These are phyloP conservation scores for Leccinum truebloodii DNA, from an alignment of 768 basidiomycete species.

Conservation along the genomic window DNA sequence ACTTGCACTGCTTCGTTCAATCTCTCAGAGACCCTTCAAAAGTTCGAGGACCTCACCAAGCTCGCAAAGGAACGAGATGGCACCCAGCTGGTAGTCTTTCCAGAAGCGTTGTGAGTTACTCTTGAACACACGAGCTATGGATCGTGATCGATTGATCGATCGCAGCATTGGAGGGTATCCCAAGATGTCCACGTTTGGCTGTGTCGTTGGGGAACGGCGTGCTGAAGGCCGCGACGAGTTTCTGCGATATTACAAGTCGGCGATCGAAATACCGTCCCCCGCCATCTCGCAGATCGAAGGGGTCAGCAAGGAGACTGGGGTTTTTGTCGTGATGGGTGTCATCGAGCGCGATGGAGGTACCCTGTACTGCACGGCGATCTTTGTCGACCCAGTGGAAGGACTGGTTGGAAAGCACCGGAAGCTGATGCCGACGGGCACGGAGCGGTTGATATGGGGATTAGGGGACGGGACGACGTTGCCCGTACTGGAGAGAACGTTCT, in stretches of 20 bases:
- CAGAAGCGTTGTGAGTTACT: conserved; percentile 54
- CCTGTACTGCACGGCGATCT: conserved; percentile 56
- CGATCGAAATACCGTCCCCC: conserved; percentile 57
- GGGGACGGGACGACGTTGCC: conserved; percentile 57
- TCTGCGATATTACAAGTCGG: conserved; percentile 52
- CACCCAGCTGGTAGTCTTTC: conserved; percentile 53
- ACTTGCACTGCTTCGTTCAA: conserved; percentile 49
- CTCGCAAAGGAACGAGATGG: conserved; percentile 48
- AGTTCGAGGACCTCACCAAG: conserved; percentile 47
- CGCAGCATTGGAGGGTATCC: conserved; percentile 60
- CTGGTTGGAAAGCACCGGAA: conserved; percentile 65
- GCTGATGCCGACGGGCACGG: conserved; percentile 60
- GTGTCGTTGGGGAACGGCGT: conserved; percentile 49
- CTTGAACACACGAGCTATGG: background rate
- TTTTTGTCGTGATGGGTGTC: conserved; percentile 61
- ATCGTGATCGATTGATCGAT: background rate
- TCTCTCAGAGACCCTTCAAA: conserved; percentile 47
- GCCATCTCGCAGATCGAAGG: conserved; percentile 47
- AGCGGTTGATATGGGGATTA: conserved; percentile 63
- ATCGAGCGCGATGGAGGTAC: conserved; percentile 27
- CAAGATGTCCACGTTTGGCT: conserved; percentile 47
- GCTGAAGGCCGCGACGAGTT: conserved; percentile 59
- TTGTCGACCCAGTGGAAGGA: conserved; percentile 53
- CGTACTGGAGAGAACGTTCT: conserved; percentile 45
- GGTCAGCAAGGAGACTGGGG: conserved; percentile 46